Percentiles rank a stretch among this genome's conserved stretches.
phyloP scores from a whole-genome alignment of 441 rosid species.

The Bocquillonia castaneifolia region DNA sequence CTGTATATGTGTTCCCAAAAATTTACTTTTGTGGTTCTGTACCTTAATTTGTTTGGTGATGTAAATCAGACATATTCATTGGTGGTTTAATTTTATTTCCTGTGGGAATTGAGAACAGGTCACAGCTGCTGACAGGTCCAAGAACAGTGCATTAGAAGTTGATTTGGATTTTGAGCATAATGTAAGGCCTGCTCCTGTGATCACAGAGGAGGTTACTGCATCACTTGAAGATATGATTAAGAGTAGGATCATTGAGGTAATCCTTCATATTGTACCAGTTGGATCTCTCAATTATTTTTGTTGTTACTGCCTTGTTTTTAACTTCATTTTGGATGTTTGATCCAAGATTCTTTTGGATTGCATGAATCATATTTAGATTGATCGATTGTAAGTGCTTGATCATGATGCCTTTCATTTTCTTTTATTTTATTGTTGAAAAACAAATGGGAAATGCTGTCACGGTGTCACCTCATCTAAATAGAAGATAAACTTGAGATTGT shows the following conservation, averaged over 20 bases:
- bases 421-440: neutral
- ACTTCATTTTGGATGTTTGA: conserved; percentile 2
- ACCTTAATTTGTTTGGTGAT: neutral
- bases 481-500: neutral
- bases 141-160: conserved; percentile 88
- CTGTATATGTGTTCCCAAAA: neutral
- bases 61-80: neutral
- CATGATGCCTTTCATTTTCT: neutral
- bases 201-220: conserved; percentile 91
- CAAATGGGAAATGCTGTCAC: neutral
- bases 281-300: conserved; percentile 11
- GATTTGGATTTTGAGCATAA: conserved; percentile 96
- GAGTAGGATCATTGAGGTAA: conserved; percentile 69
- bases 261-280: conserved; percentile 3
- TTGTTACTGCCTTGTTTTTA: neutral
- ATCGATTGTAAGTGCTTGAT: neutral
- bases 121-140: conserved; percentile 79
- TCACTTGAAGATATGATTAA: conserved; percentile 81
- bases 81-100: conserved; percentile 1
- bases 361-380: neutral
- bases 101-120: conserved; percentile 40
- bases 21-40: neutral
- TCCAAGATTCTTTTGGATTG: neutral
- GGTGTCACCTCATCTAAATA: neutral
- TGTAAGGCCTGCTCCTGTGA: conserved; percentile 83